A percentile compares a stretch with the other conserved stretches of the same genome.
Evolutionary conservation across 768 basidiomycete species (phyloP).

Genomic region (Tylopilus subfusipes): DNA sequence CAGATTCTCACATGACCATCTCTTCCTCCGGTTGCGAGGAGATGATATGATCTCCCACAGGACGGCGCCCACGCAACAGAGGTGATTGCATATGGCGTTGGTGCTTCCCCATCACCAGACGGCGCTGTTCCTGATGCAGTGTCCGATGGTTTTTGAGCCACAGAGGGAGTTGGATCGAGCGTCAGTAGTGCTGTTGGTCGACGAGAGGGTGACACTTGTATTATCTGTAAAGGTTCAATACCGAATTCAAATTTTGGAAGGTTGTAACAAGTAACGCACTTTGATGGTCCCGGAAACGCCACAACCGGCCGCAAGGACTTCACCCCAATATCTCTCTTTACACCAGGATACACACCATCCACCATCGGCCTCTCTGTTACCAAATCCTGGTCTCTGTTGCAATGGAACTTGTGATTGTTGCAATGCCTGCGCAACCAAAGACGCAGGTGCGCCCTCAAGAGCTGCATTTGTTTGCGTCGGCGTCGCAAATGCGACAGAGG

Average conservation of each 20-base stretch:
- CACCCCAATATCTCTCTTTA: slow-evolving; percentile 94
- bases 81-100: slow-evolving; percentile 62
- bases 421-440: slow-evolving; percentile 61
- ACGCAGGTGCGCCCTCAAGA: slow-evolving; percentile 53
- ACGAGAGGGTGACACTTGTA: slow-evolving; percentile 67
- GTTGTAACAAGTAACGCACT: slow-evolving; percentile 38
- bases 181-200: slow-evolving; percentile 65
- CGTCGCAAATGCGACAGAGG: slow-evolving; percentile 62
- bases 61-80: slow-evolving; percentile 92
- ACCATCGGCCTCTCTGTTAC: slow-evolving; percentile 79
- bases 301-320: slow-evolving; percentile 73
- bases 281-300: slow-evolving; percentile 76
- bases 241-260: neutral
- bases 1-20: slow-evolving; percentile 91
- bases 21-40: slow-evolving; percentile 84
- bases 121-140: slow-evolving; percentile 15
- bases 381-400: slow-evolving; percentile 42
- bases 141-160: slow-evolving; percentile 18
- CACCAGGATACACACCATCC: slow-evolving; percentile 97
- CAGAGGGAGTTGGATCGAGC: slow-evolving; percentile 41
- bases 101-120: slow-evolving; percentile 32
- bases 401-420: slow-evolving; percentile 45
- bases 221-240: slow-evolving; percentile 45
- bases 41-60: slow-evolving; percentile 91
- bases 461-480: slow-evolving; percentile 62